Conservation (phyloP, 306 rosid genomes). For the Vigna angularis region DNA sequence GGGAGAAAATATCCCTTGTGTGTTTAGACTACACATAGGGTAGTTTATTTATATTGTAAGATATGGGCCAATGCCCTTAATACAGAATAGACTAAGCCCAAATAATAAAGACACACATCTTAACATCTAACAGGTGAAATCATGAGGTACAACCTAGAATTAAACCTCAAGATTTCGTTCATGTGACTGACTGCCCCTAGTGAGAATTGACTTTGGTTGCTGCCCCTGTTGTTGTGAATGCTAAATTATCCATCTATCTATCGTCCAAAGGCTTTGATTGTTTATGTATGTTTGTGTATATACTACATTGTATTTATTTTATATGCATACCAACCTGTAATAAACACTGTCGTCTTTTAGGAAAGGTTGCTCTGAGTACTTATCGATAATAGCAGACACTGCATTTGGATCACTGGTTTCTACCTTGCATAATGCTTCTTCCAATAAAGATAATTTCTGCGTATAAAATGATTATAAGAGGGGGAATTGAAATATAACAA, state of each 20-base stretch:
- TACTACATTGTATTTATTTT: not conserved
- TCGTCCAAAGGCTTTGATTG: not conserved
- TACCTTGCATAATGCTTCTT: constrained; percentile 71
- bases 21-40: no score
- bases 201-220: not conserved
- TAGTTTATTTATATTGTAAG: no score
- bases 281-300: not conserved
- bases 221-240: not conserved
- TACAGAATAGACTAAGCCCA: no score
- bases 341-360: constrained; percentile 68
- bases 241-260: not conserved
- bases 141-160: not conserved
- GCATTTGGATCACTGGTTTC: constrained; percentile 62
- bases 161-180: not conserved
- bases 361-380: constrained; percentile 61
- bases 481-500: constrained; percentile 31
- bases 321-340: constrained; percentile 61
- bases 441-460: constrained; percentile 73
- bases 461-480: constrained; percentile 41
- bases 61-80: no score
- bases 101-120: no score
- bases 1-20: no score
- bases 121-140: no score
- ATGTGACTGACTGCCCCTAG: not conserved
- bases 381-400: constrained; percentile 64